Conservation (phyloP, 2,329 filamentous ascomycete species). For the Tolypocladium tropicale region DNA sequence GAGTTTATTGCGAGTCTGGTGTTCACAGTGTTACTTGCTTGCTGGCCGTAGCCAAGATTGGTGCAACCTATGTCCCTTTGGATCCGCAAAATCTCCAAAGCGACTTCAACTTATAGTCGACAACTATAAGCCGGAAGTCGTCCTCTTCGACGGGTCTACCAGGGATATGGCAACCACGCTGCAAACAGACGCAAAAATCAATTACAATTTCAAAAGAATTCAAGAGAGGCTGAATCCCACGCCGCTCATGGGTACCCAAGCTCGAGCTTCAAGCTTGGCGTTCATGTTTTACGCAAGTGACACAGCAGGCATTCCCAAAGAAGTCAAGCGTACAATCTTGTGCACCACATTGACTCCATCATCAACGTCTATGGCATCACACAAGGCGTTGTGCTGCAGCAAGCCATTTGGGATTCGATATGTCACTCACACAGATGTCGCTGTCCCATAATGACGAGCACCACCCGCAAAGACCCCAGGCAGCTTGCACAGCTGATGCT, state of each 20-base stretch:
- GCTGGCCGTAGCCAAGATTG: not conserved
- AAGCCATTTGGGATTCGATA: not conserved
- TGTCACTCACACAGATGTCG: not conserved
- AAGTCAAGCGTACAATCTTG: not conserved
- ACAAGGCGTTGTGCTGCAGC: not conserved
- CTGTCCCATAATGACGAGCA: not conserved
- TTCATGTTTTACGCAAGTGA: slow-evolving; percentile 1
- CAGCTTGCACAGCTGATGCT: not conserved
- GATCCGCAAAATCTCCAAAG: not conserved
- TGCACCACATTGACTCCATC: not conserved
- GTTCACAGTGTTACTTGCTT: not conserved
- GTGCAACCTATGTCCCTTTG: not conserved
- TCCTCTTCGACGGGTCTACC: not conserved
- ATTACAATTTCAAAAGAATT: not conserved
- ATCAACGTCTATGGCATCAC: not conserved
- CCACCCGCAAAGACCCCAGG: not conserved
- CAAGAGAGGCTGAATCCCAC: not conserved
- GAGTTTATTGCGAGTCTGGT: slow-evolving; percentile 1
- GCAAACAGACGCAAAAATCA: not conserved
- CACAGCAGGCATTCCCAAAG: not conserved
- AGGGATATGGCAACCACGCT: not conserved
- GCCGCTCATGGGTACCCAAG: not conserved
- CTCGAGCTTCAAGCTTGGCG: not conserved
- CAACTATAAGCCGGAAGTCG: not conserved
- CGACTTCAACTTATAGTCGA: not conserved